Base-by-base conservation (phyloP, 805 yeast species). In the Saccharomycopsis oosterbeekiorum region DNA sequence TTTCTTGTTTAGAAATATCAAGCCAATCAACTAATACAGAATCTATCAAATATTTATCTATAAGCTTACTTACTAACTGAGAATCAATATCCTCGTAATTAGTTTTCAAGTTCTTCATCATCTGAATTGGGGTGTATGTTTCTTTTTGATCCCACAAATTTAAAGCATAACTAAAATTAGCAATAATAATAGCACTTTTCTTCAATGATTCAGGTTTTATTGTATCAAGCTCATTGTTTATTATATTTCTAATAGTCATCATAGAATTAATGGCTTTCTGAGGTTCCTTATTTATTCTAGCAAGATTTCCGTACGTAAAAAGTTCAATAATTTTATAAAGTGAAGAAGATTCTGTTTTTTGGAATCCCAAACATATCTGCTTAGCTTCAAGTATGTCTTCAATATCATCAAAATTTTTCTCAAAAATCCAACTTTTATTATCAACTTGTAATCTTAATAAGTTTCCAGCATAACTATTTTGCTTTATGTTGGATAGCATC, bases 121-220 rank as follows among this genome's bases (percentile, higher is more conserved):
- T 80, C 2, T 73, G 74, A 9, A 89, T 81, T 0, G 96, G 84
- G 15, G 80, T 74, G 11, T 74, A 72, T 0, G 80, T 76, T 55
- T 85, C 83, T 0, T 83, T 82, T 60, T 81, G 82, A 0, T 73
- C 71, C 96, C 96, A 89, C 34, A 87, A 73, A 0, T 87, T 79
- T 5, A 75, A 71, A 0, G 96, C 89, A 0, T 82, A 69, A 54
- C 83, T 83, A 65, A 76, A 76, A 56, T 73, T 73, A 0, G 81
- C 71, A 4, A 71, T 56, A 19, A 68, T 67, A 11, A 10, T 26
- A 8, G 53, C 51, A 51, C 40, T 21, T 19, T 36, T 26, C 14
- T 37, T 37, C 34, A 21, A 55, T 3, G 26, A 19, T 14, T 39
- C 36, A 50, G 21, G 36, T 8, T 39, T 39, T 10, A 41, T 12